phyloP scores from a whole-genome alignment of 768 basidiomycete species.

The Amanita polypyramis region DNA sequence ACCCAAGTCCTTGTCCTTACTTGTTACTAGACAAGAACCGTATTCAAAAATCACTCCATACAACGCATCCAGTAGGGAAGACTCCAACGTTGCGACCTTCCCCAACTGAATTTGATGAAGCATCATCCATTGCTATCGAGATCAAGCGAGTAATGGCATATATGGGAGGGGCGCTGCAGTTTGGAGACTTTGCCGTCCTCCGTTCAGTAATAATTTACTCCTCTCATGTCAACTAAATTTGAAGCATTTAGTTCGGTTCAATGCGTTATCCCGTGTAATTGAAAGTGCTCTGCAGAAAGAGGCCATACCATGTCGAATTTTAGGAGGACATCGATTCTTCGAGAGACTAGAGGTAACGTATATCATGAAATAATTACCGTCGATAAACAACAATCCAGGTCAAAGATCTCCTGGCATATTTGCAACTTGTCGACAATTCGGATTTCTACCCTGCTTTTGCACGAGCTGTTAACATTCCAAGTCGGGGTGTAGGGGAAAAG shows the following conservation, averaged over 20 bases:
- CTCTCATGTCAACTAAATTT: background rate
- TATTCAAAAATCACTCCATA: conserved; percentile 62
- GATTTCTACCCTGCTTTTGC: conserved; percentile 53
- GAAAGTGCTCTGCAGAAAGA: conserved; percentile 70
- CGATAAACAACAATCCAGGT: conserved; percentile 30
- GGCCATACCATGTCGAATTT: conserved; percentile 66
- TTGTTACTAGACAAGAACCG: conserved; percentile 52
- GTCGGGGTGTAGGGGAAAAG: conserved; percentile 71
- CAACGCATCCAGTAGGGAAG: conserved; percentile 54
- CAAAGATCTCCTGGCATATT: conserved; percentile 73
- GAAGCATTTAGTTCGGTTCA: conserved; percentile 57
- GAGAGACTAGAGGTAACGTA: conserved; percentile 60
- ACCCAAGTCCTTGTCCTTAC: background rate
- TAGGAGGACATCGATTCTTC: conserved; percentile 82
- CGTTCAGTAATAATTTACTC: conserved; percentile 30
- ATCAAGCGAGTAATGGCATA: conserved; percentile 70
- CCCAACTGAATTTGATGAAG: conserved; percentile 50
- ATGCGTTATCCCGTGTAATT: conserved; percentile 64
- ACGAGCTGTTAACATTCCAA: conserved; percentile 65
- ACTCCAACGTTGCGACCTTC: conserved; percentile 48
- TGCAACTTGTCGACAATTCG: conserved; percentile 76
- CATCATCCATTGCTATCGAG: conserved; percentile 61
- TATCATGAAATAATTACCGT: background rate
- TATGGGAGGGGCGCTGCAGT: conserved; percentile 59
- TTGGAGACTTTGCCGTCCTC: conserved; percentile 78